phyloP scores from a whole-genome alignment of 345 rosid genomes.

The Linum lewisii region DNA sequence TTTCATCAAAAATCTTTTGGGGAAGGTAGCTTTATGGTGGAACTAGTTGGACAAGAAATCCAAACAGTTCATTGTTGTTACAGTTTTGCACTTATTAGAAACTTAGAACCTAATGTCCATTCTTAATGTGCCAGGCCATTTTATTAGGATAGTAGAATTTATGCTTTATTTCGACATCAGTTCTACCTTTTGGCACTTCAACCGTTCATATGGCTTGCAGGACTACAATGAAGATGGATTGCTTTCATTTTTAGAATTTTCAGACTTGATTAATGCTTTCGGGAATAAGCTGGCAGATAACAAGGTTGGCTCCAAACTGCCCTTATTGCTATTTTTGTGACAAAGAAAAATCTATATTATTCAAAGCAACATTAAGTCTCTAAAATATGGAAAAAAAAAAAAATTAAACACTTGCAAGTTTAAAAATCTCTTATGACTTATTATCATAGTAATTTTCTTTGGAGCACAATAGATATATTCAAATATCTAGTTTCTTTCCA shows the following conservation, averaged over 20 bases:
- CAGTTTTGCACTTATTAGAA: too few relatives aligned
- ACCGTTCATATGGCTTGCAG: slow-evolving; percentile 21
- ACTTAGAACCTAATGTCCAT: too few relatives aligned
- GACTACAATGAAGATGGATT: slow-evolving; percentile 80
- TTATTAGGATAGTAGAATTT: background rate
- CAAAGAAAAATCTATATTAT: too few relatives aligned
- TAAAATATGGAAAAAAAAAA: background rate
- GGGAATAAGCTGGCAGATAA: slow-evolving; percentile 68
- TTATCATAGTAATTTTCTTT: too few relatives aligned
- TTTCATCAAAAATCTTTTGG: too few relatives aligned
- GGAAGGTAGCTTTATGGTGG: too few relatives aligned
- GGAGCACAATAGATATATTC: background rate
- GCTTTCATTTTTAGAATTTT: slow-evolving; percentile 75
- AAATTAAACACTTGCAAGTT: too few relatives aligned
- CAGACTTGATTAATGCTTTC: slow-evolving; percentile 64
- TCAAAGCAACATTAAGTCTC: too few relatives aligned
- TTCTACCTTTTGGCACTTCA: background rate
- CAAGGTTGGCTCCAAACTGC: slow-evolving; percentile 40
- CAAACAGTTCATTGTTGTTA: too few relatives aligned
- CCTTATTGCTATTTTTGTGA: background rate
- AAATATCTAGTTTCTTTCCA: background rate
- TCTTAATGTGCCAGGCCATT: background rate
- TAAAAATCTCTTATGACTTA: too few relatives aligned
- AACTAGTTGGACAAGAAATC: too few relatives aligned
- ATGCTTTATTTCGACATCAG: background rate